phyloP scores from a whole-genome alignment of 257 asterid genomes.

The Forsythia suspensa region DNA sequence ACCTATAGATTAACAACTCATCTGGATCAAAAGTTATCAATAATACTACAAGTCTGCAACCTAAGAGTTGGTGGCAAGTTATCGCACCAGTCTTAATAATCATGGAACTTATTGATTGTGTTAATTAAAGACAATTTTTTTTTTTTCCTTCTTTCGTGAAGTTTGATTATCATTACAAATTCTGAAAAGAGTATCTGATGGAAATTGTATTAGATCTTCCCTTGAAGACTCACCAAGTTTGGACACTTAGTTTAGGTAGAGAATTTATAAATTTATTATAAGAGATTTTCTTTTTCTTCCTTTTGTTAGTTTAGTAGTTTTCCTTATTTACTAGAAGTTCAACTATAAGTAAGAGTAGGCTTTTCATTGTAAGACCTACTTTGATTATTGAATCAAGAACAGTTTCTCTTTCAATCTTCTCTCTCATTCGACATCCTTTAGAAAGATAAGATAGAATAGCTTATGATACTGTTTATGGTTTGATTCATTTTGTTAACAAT shows the following conservation, averaged over 20 bases:
- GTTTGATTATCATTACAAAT: not conserved
- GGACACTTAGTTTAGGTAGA: no score
- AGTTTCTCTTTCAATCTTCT: not conserved
- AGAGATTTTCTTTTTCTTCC: no score
- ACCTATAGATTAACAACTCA: not conserved
- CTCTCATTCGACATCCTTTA: not conserved
- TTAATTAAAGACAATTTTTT: not conserved
- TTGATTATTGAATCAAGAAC: no score
- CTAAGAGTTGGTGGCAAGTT: not conserved
- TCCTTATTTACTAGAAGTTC: no score
- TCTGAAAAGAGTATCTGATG: not conserved
- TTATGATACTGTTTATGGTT: constrained; percentile 9
- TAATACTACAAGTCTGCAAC: not conserved
- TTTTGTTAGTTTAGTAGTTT: no score
- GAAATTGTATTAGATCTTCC: not conserved
- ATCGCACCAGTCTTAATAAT: not conserved
- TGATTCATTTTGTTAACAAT: not conserved
- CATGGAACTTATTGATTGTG: not conserved
- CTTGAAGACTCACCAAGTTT: no score
- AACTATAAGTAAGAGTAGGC: no score
- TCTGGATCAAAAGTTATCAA: not conserved
- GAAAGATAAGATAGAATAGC: not conserved
- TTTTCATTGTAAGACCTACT: no score
- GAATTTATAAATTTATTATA: no score
- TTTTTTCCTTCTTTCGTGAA: not conserved